These are phyloP conservation scores for Chlorociboria aeruginascens DNA, from an alignment of 495 filamentous ascomycete genomes.

Conservation along the genomic window DNA sequence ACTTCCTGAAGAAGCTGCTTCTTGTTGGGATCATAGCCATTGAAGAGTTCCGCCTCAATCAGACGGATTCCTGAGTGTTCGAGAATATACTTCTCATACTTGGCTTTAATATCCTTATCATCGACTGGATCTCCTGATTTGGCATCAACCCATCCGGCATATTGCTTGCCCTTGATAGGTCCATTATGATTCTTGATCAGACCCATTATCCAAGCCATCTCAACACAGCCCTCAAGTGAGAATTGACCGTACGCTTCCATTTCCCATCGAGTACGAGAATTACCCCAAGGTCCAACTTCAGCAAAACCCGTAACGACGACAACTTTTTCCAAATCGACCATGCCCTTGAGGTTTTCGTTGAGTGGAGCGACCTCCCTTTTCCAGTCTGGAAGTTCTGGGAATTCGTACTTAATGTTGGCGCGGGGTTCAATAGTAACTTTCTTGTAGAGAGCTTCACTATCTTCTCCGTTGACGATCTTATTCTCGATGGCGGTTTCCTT, in stretches of 20 bases:
- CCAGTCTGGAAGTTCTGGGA: conserved; percentile 84
- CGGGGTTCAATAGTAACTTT: conserved; percentile 86
- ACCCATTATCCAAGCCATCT: conserved; percentile 99
- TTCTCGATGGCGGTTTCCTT: conserved; percentile 96
- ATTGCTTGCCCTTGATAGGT: conserved; percentile 91
- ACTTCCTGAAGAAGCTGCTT: conserved; percentile 98
- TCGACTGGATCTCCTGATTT: conserved; percentile 93
- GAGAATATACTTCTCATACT: conserved; percentile 92
- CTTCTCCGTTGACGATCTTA: conserved; percentile 92
- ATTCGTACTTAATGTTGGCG: conserved; percentile 95
- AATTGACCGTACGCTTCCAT: conserved; percentile 97
- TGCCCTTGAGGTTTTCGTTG: conserved; percentile 78
- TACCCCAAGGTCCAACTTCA: conserved; percentile 96
- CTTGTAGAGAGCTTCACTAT: conserved; percentile 84
- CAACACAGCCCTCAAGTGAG: conserved; percentile 93
- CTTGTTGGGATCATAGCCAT: conserved; percentile 94
- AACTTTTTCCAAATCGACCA: conserved; percentile 96
- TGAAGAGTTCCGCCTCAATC: conserved; percentile 95
- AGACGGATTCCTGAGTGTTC: conserved; percentile 96
- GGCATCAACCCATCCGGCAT: conserved; percentile 93
- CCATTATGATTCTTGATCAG: conserved; percentile 98
- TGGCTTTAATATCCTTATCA: conserved; percentile 92
- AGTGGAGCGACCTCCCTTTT: conserved; percentile 81
- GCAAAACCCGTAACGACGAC: conserved; percentile 96
- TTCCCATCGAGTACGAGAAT: conserved; percentile 94